Conservation (phyloP, 495 filamentous ascomycete genomes). For the Geopyxis carbonaria region DNA sequence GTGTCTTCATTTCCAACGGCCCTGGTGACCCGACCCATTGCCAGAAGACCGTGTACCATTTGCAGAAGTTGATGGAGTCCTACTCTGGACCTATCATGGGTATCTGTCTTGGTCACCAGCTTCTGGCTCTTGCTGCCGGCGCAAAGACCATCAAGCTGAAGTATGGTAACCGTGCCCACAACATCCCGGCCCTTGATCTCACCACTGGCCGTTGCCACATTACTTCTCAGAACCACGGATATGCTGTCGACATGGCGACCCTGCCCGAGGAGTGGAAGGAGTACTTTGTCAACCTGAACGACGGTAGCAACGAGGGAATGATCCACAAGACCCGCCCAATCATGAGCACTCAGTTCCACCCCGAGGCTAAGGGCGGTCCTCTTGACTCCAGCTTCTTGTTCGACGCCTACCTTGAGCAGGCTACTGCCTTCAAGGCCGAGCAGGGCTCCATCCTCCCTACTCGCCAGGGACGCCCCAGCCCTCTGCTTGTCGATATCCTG, state of each 20-base stretch:
- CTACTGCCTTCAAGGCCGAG: slow-evolving; percentile 70
- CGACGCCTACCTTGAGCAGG: slow-evolving; percentile 84
- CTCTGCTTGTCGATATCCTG: slow-evolving; percentile 75
- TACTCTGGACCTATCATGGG: slow-evolving; percentile 88
- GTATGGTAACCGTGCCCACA: slow-evolving; percentile 95
- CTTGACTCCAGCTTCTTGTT: slow-evolving; percentile 89
- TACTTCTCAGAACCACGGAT: slow-evolving; percentile 95
- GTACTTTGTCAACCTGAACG: slow-evolving; percentile 95
- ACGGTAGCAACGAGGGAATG: slow-evolving; percentile 88
- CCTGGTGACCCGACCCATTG: slow-evolving; percentile 96
- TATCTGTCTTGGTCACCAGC: slow-evolving; percentile 89
- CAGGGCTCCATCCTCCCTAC: slow-evolving; percentile 45
- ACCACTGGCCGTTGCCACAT: slow-evolving; percentile 96
- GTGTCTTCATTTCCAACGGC: slow-evolving; percentile 95
- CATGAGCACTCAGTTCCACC: slow-evolving; percentile 96
- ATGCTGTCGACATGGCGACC: slow-evolving; percentile 78
- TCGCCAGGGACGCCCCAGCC: slow-evolving; percentile 57
- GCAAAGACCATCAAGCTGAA: slow-evolving; percentile 84
- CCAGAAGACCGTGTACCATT: slow-evolving; percentile 78
- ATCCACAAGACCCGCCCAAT: slow-evolving; percentile 92
- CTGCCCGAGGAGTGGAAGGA: slow-evolving; percentile 73
- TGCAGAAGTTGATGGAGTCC: slow-evolving; percentile 70
- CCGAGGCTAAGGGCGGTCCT: slow-evolving; percentile 90
- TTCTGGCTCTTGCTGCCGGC: slow-evolving; percentile 65
- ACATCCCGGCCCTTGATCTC: slow-evolving; percentile 87